phyloP scores from a whole-genome alignment of 202 grass and related monocot species.

The Hordeum pubiflorum region DNA sequence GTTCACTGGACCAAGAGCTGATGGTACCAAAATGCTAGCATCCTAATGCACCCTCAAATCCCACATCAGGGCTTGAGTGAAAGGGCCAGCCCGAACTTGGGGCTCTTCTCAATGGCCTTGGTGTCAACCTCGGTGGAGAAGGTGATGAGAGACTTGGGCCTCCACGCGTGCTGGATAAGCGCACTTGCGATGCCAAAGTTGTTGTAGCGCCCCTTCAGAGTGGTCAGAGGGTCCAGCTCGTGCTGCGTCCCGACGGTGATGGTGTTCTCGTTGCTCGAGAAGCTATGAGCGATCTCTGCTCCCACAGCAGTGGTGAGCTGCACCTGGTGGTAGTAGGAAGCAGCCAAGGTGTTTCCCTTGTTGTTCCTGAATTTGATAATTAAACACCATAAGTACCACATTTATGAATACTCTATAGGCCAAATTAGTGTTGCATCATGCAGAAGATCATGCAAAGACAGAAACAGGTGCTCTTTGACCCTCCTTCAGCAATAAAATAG shows the following conservation, averaged over 20 bases:
- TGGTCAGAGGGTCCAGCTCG: conserved; percentile 56
- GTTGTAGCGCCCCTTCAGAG: conserved; percentile 61
- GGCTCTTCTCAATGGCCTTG: conserved; percentile 79
- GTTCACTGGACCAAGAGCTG: conserved; percentile 32
- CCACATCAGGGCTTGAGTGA: conserved; percentile 54
- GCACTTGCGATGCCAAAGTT: conserved; percentile 57
- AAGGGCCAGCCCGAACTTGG: conserved; percentile 68
- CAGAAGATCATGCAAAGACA: neutral
- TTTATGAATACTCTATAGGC: neutral
- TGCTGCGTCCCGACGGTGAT: conserved; percentile 63
- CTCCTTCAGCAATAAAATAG: neutral
- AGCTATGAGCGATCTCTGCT: conserved; percentile 62
- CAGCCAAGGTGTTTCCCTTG: conserved; percentile 47
- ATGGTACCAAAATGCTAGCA: conserved; percentile 24
- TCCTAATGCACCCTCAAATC: conserved; percentile 2
- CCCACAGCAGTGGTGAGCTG: conserved; percentile 51
- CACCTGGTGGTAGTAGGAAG: conserved; percentile 74
- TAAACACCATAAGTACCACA: neutral
- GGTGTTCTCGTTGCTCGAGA: conserved; percentile 59
- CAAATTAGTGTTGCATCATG: neutral
- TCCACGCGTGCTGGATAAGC: conserved; percentile 66
- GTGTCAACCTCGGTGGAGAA: conserved; percentile 70
- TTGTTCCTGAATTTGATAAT: conserved; percentile 50
- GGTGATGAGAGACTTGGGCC: conserved; percentile 72
- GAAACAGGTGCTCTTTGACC: neutral